Evolutionary conservation across 495 filamentous ascomycete genomes (phyloP).

Genomic region (Lichenothelia convexa): DNA sequence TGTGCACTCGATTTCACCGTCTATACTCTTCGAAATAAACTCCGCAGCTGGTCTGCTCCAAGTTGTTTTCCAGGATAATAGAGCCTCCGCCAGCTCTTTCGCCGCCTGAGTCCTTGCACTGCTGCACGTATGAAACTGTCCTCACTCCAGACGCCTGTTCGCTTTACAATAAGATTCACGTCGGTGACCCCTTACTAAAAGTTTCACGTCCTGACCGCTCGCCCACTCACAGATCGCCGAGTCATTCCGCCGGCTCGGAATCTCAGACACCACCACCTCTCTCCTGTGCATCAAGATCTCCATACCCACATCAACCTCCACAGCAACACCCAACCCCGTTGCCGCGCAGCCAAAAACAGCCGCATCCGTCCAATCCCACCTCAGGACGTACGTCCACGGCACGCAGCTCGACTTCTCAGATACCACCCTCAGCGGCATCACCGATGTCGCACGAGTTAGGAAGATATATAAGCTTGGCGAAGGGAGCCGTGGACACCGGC

Average conservation of each 20-base stretch:
- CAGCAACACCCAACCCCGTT: too few species aligned
- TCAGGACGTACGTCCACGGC: conserved; percentile 44
- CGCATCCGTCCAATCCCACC: conserved; percentile 37
- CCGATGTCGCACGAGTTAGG: conserved; percentile 50
- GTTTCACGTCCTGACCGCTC: conserved; percentile 1
- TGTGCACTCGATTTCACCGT: too few species aligned
- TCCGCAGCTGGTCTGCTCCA: too few species aligned
- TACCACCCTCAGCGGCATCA: conserved; percentile 31
- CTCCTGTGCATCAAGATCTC: conserved; percentile 63
- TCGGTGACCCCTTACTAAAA: background rate
- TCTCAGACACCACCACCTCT: conserved; percentile 45
- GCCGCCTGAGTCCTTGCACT: too few species aligned
- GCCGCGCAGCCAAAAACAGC: conserved; percentile 6
- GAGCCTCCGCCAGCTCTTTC: too few species aligned
- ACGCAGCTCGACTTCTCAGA: conserved; percentile 43
- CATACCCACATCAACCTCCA: conserved; percentile 8
- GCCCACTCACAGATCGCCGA: conserved; percentile 57
- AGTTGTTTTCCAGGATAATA: too few species aligned
- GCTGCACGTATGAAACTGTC: too few species aligned
- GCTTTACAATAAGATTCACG: too few species aligned
- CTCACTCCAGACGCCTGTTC: too few species aligned
- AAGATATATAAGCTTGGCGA: conserved; percentile 56
- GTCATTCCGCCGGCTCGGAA: conserved; percentile 73
- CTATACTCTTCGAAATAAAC: too few species aligned
- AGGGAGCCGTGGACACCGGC: too few species aligned